A percentile compares a stretch with the other conserved stretches of the same genome.
Conservation (phyloP, 2,329 filamentous ascomycete genomes). For the Epichloe gansuensis region DNA sequence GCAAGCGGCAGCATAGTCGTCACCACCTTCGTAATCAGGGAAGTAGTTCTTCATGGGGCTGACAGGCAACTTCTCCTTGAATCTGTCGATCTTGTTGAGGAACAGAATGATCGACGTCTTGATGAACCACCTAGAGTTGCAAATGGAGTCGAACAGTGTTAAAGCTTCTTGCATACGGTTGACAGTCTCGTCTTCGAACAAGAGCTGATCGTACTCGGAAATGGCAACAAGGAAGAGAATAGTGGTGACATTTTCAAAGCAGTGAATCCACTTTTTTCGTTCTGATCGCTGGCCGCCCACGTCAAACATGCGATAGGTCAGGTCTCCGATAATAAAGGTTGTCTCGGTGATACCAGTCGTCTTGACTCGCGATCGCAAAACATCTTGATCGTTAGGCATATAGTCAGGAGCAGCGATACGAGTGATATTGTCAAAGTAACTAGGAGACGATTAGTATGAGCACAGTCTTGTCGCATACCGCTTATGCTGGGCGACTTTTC, state of each 20-base stretch:
- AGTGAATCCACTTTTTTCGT: conserved; percentile 97
- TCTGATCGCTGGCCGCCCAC: conserved; percentile 86
- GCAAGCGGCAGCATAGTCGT: conserved; percentile 90
- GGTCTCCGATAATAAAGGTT: conserved; percentile 77
- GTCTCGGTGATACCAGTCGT: conserved; percentile 96
- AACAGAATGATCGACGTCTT: conserved; percentile 82
- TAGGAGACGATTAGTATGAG: conserved; percentile 28
- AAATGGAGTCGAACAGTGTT: conserved; percentile 77
- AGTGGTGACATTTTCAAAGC: conserved; percentile 94
- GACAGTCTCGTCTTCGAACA: conserved; percentile 94
- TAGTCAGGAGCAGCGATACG: conserved; percentile 86
- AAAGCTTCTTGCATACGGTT: conserved; percentile 88
- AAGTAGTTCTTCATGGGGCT: conserved; percentile 85
- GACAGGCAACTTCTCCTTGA: conserved; percentile 72
- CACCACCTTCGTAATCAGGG: conserved; percentile 84
- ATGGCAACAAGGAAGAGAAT: conserved; percentile 96
- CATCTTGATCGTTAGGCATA: conserved; percentile 90
- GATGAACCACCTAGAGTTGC: conserved; percentile 83
- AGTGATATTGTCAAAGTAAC: conserved; percentile 92
- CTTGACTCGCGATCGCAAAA: conserved; percentile 75
- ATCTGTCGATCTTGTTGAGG: conserved; percentile 82
- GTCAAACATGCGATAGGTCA: conserved; percentile 96
- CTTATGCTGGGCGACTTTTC: background rate
- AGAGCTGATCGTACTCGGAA: conserved; percentile 89
- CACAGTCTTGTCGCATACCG: background rate